Conservation (phyloP, 441 rosid genomes). For the Melastoma candidum region DNA sequence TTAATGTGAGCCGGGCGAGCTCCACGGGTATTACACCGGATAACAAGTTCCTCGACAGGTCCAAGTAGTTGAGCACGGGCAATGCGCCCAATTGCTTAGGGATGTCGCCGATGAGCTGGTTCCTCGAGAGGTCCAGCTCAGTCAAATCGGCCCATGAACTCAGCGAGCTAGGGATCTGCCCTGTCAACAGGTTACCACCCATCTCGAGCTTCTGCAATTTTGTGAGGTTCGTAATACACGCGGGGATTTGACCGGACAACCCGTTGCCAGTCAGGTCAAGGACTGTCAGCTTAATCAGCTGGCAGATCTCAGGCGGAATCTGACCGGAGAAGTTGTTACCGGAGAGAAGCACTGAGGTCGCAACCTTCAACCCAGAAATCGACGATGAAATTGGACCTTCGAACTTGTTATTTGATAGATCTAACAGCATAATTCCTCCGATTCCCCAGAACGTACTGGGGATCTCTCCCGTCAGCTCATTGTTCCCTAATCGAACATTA, state of each 20-base stretch:
- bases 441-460: constrained; percentile 54
- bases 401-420: constrained; percentile 35
- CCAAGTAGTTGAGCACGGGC: constrained; percentile 41
- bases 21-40: constrained; percentile 46
- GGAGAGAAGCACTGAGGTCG: constrained; percentile 24
- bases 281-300: constrained; percentile 16
- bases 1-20: constrained; percentile 36
- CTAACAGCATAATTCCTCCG: constrained; percentile 21
- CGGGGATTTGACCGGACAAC: constrained; percentile 36
- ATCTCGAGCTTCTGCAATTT: constrained; percentile 36
- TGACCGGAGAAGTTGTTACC: constrained; percentile 50
- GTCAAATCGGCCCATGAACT: constrained; percentile 32
- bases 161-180: constrained; percentile 40
- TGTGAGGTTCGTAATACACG: constrained; percentile 33
- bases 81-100: constrained; percentile 45
- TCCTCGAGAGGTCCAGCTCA: constrained; percentile 41
- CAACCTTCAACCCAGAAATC: constrained; percentile 22
- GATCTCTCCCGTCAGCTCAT: constrained; percentile 38
- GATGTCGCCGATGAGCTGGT: constrained; percentile 40
- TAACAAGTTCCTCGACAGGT: constrained; percentile 46
- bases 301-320: constrained; percentile 37
- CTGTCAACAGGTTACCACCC: constrained; percentile 44
- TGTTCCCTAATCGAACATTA: constrained; percentile 38
- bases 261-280: constrained; percentile 34
- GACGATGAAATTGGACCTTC: constrained; percentile 38